Percentiles rank a stretch among this genome's conserved stretches.
Evolutionary conservation across 2,329 filamentous ascomycete species (phyloP).

Genomic region (Aspergillus sp.): DNA sequence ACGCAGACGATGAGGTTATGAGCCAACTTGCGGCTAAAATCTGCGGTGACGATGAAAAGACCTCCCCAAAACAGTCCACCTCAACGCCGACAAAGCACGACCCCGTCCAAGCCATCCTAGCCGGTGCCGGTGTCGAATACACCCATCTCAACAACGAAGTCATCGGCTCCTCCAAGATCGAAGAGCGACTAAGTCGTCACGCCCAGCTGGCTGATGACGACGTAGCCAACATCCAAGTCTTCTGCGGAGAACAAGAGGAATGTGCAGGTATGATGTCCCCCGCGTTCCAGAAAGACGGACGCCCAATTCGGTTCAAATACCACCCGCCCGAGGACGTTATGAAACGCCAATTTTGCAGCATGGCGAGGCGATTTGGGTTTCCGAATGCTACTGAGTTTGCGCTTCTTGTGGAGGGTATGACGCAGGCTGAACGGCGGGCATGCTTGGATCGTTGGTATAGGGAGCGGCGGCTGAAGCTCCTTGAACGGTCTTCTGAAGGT

Average conservation of each 20-base stretch:
- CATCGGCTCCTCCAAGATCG: constrained; percentile 87
- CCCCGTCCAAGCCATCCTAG: constrained; percentile 83
- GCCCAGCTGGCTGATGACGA: constrained; percentile 56
- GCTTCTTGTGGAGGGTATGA: constrained; percentile 86
- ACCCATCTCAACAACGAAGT: constrained; percentile 97
- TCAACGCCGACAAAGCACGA: constrained; percentile 54
- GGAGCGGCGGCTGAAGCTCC: constrained; percentile 56
- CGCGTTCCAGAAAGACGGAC: constrained; percentile 33
- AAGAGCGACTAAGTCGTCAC: constrained; percentile 75
- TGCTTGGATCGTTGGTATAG: constrained; percentile 80
- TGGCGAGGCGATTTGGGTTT: constrained; percentile 80
- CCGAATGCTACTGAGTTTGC: constrained; percentile 79
- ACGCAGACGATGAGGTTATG: constrained; percentile 65
- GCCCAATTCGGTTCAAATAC: constrained; percentile 59
- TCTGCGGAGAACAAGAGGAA: constrained; percentile 24
- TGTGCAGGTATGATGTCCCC: constrained; percentile 11
- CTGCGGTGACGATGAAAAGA: constrained; percentile 41
- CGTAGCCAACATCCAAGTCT: constrained; percentile 35
- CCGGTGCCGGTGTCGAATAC: constrained; percentile 86
- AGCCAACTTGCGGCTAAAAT: constrained; percentile 69
- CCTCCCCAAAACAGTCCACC: constrained; percentile 20
- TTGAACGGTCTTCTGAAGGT: not conserved
- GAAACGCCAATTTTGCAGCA: constrained; percentile 83
- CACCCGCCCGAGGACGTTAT: constrained; percentile 73
- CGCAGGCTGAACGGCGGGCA: constrained; percentile 74